Evolutionary conservation across 1,284 basidiomycete genomes (phyloP), one percentile per base, ranked within the genome.

Genomic region (Leccinum griseonigrum): DNA sequence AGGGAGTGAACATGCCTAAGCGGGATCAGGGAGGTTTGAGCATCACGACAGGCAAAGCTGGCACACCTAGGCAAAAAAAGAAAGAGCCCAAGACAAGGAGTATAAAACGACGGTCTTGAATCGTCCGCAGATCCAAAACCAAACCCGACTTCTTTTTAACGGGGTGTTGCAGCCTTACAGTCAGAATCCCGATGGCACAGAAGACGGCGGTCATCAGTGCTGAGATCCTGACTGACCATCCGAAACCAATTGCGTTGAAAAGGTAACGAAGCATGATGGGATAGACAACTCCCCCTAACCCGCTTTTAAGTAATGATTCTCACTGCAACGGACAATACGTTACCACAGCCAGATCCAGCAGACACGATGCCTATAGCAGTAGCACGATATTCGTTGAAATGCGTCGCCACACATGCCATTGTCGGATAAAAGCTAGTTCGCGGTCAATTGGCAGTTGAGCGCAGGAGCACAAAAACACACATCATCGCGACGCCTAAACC

Each of bases 221-320:
- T 6, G 77, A 79, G 48, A 80, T 77, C 56, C 85, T 80, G 26
- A 88, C 81, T 0, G 81, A 79, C 86, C 86, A 88, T 9, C 76
- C 81, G 69, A 88, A 91, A 1, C 86, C 87, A 38, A 86, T 70
- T 29, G 64, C 61, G 40, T 72, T 64, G 68, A 89, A 87, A 13
- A 90, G 80, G 28, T 76, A 76, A 63, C 84, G 83, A 29, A 90
- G 78, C 75, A 88, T 78, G 60, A 90, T 83, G 0, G 88, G 87
- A 65, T 84, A 90, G 9, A 88, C 75, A 3, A 90, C 84, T 7
- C 88, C 88, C 28, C 87, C 87, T 82, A 69, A 60, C 46, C 53
- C 28, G 51, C 48, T 31, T 61, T 22, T 63, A 14, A 69, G 64
- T 62, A 63, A 54, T 52, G 57, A 69, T 70, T 59, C 62, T 54